These are phyloP conservation scores for Salix brachista DNA, from an alignment of 345 rosid genomes.

Conservation along the genomic window DNA sequence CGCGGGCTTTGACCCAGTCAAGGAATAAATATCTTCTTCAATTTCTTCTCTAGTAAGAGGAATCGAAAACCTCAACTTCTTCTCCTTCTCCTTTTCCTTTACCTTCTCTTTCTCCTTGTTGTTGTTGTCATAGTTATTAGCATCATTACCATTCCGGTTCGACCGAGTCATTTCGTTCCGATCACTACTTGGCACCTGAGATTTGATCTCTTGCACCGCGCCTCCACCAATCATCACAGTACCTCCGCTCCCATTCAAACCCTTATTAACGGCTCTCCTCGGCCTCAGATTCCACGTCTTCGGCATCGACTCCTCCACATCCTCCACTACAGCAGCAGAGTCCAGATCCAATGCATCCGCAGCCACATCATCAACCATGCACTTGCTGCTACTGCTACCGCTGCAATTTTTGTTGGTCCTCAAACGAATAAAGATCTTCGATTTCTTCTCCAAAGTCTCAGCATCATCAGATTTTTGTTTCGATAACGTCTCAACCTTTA, in stretches of 20 bases:
- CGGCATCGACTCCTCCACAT: conserved; percentile 36
- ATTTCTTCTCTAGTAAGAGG: conserved; percentile 26
- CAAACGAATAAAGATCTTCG: conserved; percentile 49
- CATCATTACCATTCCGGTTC: neutral
- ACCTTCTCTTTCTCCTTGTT: conserved; percentile 8
- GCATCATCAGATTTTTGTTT: conserved; percentile 19
- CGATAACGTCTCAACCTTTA: conserved; percentile 8
- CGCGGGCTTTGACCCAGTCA: conserved; percentile 29
- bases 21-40: conserved; percentile 23
- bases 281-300: conserved; percentile 79
- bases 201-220: conserved; percentile 24
- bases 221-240: conserved; percentile 23
- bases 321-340: conserved; percentile 30
- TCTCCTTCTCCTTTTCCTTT: conserved; percentile 8
- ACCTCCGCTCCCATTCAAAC: conserved; percentile 19
- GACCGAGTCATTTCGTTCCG: conserved; percentile 15
- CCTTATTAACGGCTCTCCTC: conserved; percentile 31
- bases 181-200: conserved; percentile 22
- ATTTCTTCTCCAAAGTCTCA: conserved; percentile 34
- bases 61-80: conserved; percentile 20
- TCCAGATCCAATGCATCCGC: conserved; percentile 35
- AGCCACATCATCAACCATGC: conserved; percentile 15
- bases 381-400: conserved; percentile 5
- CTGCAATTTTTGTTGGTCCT: conserved; percentile 27
- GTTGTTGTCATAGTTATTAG: neutral